Evolutionary conservation across 805 yeast genomes (phyloP), one percentile per base, ranked within the genome.

Genomic region (Myxozyma monticola): DNA sequence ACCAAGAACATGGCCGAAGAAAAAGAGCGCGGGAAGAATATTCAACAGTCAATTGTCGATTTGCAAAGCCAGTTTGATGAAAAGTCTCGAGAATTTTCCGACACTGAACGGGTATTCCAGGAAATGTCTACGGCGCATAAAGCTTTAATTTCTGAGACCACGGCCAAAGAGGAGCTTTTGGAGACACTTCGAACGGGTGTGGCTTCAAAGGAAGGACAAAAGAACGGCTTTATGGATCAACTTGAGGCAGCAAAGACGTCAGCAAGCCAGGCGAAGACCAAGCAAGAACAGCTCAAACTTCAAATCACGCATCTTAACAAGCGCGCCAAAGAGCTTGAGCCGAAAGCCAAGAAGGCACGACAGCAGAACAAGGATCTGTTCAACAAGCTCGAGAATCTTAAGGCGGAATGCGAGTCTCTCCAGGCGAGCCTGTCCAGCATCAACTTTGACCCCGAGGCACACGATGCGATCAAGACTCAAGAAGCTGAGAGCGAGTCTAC

Each of bases 141-240:
- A 1, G 62, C 64, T 0, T 57, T 80, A 47, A 81, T 80, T 53
- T 71, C 69, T 4, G 73, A 74, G 12, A 73, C 77, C 40, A 71
- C 73, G 29, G 76, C 73, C 51, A 87, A 85, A 59, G 91, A 87
- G 60, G 96, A 90, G 54, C 73, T 90, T 9, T 69, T 88, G 8
- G 85, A 93, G 0, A 83, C 95, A 0, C 72, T 90, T 35, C 81
- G 89, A 0, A 88, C 96, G 0, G 96, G 97, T 61, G 82, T 90
- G n/a, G 85, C 96, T 0, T 79, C 95, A 0, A 82, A 79, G 51
- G 96, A 95, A 47, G 76, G 82, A 0, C 71, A 83, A 0, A 84
- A 83, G 60, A 83, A 85, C 29, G 96, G 96, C 7, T 90, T 87
- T 66, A 70, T 76, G 54, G 76, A 83, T 1, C 96, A 88, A 60